phyloP scores from a whole-genome alignment of 345 rosid species.

The Salix koriyanagi region DNA sequence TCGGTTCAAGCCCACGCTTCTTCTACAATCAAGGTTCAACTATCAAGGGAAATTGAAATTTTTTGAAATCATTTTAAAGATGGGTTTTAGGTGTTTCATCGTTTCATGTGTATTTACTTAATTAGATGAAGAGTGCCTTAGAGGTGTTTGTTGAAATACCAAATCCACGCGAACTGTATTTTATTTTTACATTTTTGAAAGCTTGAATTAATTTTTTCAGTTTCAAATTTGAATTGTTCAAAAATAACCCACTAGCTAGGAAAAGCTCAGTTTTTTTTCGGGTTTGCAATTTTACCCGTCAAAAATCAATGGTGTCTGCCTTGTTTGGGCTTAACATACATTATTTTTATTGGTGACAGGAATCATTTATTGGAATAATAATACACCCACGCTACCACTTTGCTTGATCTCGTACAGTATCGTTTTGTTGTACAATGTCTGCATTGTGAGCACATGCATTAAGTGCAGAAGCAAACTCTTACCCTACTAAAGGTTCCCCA shows the following conservation, averaged over 20 bases:
- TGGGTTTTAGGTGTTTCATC: not conserved
- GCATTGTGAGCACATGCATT: not conserved
- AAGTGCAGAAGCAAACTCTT: not conserved
- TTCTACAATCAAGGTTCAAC: not conserved
- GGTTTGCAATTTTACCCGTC: not conserved
- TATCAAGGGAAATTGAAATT: not conserved
- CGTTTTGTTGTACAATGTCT: not conserved
- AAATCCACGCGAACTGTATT: not conserved
- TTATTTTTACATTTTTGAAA: not conserved
- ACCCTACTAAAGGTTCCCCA: not conserved
- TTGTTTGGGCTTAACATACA: not conserved
- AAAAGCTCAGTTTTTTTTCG: not conserved
- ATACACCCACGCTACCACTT: not conserved
- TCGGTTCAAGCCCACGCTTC: not conserved
- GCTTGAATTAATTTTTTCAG: not conserved
- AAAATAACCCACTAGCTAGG: not conserved
- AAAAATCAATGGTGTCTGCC: not conserved
- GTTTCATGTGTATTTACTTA: not conserved
- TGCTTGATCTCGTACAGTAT: not conserved
- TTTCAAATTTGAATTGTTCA: not conserved
- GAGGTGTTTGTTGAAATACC: conserved; percentile 32
- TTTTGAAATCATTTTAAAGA: not conserved
- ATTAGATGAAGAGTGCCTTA: not conserved
- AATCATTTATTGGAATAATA: not conserved
- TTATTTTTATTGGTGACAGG: not conserved